Evolutionary conservation across 495 filamentous ascomycete genomes (phyloP).

Genomic region (Tuber melanosporum): DNA sequence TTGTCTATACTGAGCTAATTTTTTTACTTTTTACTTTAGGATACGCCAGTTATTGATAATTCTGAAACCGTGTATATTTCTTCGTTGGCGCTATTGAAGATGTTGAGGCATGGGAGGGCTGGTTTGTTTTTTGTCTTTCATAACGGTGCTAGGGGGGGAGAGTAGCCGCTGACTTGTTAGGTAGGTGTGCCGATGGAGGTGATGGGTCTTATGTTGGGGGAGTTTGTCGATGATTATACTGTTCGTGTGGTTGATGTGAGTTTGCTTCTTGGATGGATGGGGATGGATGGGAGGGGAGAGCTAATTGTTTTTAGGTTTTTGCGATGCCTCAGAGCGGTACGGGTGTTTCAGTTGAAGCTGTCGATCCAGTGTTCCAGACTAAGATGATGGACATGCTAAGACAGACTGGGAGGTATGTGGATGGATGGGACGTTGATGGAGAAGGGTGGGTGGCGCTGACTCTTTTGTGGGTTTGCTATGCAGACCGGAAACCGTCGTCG

Average conservation of each 20-base stretch:
- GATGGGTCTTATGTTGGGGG: conserved; percentile 97
- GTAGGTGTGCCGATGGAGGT: conserved; percentile 90
- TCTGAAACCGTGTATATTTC: conserved; percentile 99
- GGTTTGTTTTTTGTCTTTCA: conserved; percentile 46
- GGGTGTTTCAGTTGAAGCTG: conserved; percentile 94
- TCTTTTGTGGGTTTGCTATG: conserved; percentile 22
- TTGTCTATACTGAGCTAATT: conserved; percentile 8
- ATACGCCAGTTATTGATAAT: conserved; percentile 73
- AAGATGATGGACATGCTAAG: conserved; percentile 99
- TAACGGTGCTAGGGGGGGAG: not conserved
- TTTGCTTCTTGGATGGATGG: conserved; percentile 3
- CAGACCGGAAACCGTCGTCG: conserved; percentile 92
- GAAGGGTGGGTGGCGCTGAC: conserved; percentile 1
- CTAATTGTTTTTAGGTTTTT: conserved; percentile 49
- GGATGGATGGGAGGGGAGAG: conserved; percentile 2
- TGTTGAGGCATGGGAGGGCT: conserved; percentile 92
- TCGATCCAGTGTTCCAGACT: conserved; percentile 93
- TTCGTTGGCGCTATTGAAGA: conserved; percentile 92
- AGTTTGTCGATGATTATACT: conserved; percentile 98
- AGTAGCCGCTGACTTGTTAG: conserved; percentile 17
- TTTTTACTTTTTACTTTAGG: conserved; percentile 24
- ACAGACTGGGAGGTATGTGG: conserved; percentile 82
- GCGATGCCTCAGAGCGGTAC: conserved; percentile 99
- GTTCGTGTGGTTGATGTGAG: conserved; percentile 88
- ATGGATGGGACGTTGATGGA: conserved; percentile 10